phyloP scores from a whole-genome alignment of 108 stramenopile genomes.

The Fistulifera solaris region DNA sequence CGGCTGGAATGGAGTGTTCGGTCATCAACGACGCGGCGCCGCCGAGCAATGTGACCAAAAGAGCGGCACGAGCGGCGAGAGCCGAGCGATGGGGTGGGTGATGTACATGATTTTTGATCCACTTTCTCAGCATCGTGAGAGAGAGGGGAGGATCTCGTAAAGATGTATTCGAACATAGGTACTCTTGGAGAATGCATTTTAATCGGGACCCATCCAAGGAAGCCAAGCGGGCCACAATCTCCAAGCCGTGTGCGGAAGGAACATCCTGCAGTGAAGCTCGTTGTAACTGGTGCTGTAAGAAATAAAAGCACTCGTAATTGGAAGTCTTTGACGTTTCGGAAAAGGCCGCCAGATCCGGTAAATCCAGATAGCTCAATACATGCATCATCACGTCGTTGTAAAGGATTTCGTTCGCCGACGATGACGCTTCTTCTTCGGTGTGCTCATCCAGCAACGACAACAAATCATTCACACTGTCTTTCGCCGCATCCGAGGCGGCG shows the following conservation, averaged over 20 bases:
- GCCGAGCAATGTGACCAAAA: constrained; percentile 47
- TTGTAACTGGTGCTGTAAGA: constrained; percentile 68
- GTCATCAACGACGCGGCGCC: constrained; percentile 24
- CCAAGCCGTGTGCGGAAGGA: constrained; percentile 28
- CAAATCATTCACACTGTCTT: no score
- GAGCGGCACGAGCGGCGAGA: constrained; percentile 27
- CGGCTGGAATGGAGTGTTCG: neutral
- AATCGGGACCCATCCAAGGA: constrained; percentile 29
- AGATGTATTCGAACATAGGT: constrained; percentile 47
- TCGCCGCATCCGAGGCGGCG: no score
- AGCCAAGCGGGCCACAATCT: constrained; percentile 43
- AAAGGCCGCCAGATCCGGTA: constrained; percentile 42
- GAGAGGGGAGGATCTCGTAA: constrained; percentile 19
- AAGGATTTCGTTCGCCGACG: constrained; percentile 13
- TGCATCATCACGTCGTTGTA: constrained; percentile 74
- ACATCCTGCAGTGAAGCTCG: constrained; percentile 31
- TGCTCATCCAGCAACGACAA: no score
- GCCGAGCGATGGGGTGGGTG: neutral
- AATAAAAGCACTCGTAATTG: constrained; percentile 71
- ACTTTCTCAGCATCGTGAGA: neutral
- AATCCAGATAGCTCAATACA: constrained; percentile 55
- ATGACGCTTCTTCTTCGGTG: no score
- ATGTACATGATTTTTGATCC: constrained; percentile 2
- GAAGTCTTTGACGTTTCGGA: constrained; percentile 54
- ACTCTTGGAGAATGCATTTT: constrained; percentile 39